Conservation (phyloP, 805 yeast species). For the Lipomyces spencermartinsiae region DNA sequence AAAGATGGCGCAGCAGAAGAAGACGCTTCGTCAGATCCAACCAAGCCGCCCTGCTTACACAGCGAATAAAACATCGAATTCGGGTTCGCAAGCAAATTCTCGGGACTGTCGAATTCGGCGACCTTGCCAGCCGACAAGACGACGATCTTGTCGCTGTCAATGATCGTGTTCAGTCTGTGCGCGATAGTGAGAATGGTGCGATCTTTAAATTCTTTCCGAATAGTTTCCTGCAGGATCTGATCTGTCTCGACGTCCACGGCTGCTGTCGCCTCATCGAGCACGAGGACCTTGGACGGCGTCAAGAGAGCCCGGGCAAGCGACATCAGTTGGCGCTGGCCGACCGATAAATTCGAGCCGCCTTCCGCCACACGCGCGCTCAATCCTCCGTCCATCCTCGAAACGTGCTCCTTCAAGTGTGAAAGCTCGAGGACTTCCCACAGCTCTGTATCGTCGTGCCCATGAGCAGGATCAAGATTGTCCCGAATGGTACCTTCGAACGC, state of each 20-base stretch:
- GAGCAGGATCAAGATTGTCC: constrained; percentile 85
- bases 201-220: constrained; percentile 70
- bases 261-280: constrained; percentile 88
- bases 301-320: constrained; percentile 86
- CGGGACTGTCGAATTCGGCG: constrained; percentile 79
- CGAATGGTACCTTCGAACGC: constrained; percentile 86
- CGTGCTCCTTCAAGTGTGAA: constrained; percentile 75
- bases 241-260: constrained; percentile 91
- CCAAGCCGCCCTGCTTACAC: constrained; percentile 77
- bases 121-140: constrained; percentile 77
- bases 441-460: constrained; percentile 69
- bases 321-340: constrained; percentile 86
- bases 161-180: constrained; percentile 82
- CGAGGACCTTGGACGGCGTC: constrained; percentile 73
- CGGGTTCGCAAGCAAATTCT: constrained; percentile 65
- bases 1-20: constrained; percentile 3
- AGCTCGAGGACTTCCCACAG: constrained; percentile 83
- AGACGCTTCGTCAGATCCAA: constrained; percentile 17
- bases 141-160: constrained; percentile 82
- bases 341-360: constrained; percentile 84
- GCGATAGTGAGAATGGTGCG: constrained; percentile 89
- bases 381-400: constrained; percentile 60
- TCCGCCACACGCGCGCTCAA: constrained; percentile 66
- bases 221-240: constrained; percentile 77
- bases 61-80: constrained; percentile 78